Conservation (phyloP, 768 basidiomycete species). For the Pisolithus microcarpus region DNA sequence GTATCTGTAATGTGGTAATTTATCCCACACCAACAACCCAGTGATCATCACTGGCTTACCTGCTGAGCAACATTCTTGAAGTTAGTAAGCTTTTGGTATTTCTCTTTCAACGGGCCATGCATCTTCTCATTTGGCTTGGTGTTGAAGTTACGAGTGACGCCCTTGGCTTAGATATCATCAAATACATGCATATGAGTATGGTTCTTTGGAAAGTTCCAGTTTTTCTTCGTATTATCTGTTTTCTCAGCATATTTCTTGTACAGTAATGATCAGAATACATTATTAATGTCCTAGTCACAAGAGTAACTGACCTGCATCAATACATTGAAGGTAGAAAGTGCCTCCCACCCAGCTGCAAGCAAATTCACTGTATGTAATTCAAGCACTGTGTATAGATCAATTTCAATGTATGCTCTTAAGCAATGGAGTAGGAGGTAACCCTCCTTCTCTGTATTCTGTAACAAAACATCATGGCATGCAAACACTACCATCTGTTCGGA, state of each 20-base stretch:
- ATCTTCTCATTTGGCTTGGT: not conserved
- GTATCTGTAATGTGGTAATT: not conserved
- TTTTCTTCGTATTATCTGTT: too few relatives aligned
- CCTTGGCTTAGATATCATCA: too few relatives aligned
- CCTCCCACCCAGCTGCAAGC: constrained; percentile 13
- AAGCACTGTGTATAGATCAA: constrained; percentile 23
- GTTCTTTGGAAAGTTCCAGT: not conserved
- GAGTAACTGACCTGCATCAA: constrained; percentile 11
- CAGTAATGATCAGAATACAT: too few relatives aligned
- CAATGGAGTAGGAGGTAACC: constrained; percentile 24
- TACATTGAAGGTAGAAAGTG: constrained; percentile 17
- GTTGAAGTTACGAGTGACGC: constrained; percentile 5
- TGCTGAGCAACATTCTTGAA: constrained; percentile 29
- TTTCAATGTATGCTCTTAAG: constrained; percentile 24
- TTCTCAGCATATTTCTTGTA: too few relatives aligned
- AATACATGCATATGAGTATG: too few relatives aligned
- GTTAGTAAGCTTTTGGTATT: constrained; percentile 26
- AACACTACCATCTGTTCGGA: constrained; percentile 22
- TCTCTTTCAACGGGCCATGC: not conserved
- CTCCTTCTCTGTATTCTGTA: not conserved
- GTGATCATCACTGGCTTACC: constrained; percentile 15
- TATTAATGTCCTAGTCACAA: too few relatives aligned
- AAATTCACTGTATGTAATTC: constrained; percentile 27
- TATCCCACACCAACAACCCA: not conserved
- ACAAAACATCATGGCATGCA: constrained; percentile 20